Conservation (phyloP, 768 basidiomycete species). For the Hypholoma sublateritium region DNA sequence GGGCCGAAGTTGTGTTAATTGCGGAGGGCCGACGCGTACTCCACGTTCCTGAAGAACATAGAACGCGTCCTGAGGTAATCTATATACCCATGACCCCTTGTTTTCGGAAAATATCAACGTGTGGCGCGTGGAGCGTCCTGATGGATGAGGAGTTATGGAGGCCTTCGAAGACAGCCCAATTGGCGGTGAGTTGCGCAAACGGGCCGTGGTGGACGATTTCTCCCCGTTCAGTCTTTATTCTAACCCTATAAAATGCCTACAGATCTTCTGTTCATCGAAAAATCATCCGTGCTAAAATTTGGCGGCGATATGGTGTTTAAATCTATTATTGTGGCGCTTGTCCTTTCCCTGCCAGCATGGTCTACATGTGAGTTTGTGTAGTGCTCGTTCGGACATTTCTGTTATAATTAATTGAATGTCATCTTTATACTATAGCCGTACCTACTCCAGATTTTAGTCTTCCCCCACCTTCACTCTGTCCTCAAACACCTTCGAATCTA, state of each 20-base stretch:
- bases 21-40: not conserved
- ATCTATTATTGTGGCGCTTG: slow-evolving; percentile 3
- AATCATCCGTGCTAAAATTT: too few relatives aligned
- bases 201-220: not conserved
- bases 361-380: not conserved
- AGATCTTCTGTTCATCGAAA: not conserved
- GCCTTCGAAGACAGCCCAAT: not conserved
- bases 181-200: not conserved
- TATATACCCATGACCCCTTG: not conserved
- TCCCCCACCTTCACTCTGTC: slow-evolving; percentile 11
- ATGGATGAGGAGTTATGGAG: not conserved
- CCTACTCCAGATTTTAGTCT: slow-evolving; percentile 12
- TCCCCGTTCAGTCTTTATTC: not conserved
- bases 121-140: not conserved
- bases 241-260: not conserved
- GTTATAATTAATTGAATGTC: not conserved
- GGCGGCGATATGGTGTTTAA: slow-evolving; percentile 6
- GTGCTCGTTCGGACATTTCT: not conserved
- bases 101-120: not conserved
- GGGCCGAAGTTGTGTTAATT: not conserved
- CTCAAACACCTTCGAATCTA: slow-evolving; percentile 24
- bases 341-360: slow-evolving; percentile 8
- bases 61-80: not conserved
- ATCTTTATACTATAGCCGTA: not conserved
- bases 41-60: not conserved